Conservation (phyloP, 345 rosid genomes). For the Anacardium occidentale region DNA sequence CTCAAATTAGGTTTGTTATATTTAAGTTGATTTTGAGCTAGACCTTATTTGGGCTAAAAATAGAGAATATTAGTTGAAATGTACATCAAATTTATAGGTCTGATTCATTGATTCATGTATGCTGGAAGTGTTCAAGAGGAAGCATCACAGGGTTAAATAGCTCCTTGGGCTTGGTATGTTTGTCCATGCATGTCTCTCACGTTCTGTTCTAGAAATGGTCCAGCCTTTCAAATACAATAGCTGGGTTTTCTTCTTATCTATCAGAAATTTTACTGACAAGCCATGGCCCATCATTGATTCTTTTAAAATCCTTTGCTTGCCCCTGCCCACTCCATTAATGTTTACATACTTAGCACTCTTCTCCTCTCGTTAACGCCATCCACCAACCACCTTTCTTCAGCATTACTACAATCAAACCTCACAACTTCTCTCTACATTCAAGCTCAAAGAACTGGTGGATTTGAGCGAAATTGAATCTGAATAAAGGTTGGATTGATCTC, state of each 20-base stretch:
- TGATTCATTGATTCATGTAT: not conserved
- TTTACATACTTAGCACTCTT: not conserved
- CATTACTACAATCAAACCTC: not conserved
- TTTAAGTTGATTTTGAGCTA: too few relatives aligned
- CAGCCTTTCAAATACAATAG: not conserved
- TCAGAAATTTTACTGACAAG: not conserved
- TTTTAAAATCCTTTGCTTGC: not conserved
- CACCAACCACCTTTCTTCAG: not conserved
- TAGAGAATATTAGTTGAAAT: not conserved
- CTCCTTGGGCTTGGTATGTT: not conserved
- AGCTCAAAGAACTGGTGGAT: too few relatives aligned
- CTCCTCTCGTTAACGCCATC: not conserved
- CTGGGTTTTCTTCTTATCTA: too few relatives aligned
- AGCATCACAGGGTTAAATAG: not conserved
- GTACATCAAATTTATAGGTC: not conserved
- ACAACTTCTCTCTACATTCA: not conserved
- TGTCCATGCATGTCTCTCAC: slow-evolving; percentile 8
- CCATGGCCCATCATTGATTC: not conserved
- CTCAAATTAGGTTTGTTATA: too few relatives aligned
- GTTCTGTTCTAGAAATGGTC: not conserved
- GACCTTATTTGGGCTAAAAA: too few relatives aligned
- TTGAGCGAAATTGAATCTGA: too few relatives aligned
- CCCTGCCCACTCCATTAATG: not conserved
- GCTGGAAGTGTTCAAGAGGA: not conserved
- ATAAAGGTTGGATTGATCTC: too few relatives aligned